phyloP scores from a whole-genome alignment of 176 grass and related monocot species.

The Melocanna baccifera region DNA sequence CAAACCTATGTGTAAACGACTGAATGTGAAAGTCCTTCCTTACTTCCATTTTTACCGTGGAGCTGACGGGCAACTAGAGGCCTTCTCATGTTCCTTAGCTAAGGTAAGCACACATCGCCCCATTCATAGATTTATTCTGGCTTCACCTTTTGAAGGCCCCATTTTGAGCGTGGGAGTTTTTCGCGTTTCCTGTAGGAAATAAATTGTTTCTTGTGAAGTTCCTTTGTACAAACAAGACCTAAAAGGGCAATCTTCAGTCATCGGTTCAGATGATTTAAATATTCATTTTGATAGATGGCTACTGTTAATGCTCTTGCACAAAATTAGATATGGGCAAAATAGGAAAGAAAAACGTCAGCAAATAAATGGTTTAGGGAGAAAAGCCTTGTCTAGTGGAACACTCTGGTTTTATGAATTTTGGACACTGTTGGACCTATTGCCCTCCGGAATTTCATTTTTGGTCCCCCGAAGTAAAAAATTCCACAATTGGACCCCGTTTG shows the following conservation, averaged over 20 bases:
- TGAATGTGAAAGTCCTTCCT: slow-evolving; percentile 97
- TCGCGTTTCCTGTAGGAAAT: background rate
- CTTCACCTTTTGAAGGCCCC: background rate
- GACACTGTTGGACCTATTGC: too few relatives aligned
- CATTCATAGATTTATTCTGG: background rate
- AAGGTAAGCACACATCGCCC: slow-evolving; percentile 45
- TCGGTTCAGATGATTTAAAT: background rate
- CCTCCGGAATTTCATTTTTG: too few relatives aligned
- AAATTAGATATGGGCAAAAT: too few relatives aligned
- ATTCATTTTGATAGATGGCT: background rate
- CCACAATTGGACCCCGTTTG: too few relatives aligned
- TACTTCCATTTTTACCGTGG: slow-evolving; percentile 97
- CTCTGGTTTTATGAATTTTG: background rate
- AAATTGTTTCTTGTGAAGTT: background rate
- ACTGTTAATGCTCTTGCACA: background rate
- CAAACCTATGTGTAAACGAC: slow-evolving; percentile 98
- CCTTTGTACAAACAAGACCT: background rate
- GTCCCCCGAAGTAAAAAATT: too few relatives aligned
- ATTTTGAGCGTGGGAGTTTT: background rate
- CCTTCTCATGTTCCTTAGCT: slow-evolving; percentile 94
- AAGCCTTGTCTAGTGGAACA: background rate
- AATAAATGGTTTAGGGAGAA: background rate
- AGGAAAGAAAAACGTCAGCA: too few relatives aligned
- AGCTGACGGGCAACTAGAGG: slow-evolving; percentile 81
- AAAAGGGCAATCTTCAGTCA: background rate